Evolutionary conservation across 306 rosid species (phyloP).

Genomic region (Lithocarpus polystachyus): DNA sequence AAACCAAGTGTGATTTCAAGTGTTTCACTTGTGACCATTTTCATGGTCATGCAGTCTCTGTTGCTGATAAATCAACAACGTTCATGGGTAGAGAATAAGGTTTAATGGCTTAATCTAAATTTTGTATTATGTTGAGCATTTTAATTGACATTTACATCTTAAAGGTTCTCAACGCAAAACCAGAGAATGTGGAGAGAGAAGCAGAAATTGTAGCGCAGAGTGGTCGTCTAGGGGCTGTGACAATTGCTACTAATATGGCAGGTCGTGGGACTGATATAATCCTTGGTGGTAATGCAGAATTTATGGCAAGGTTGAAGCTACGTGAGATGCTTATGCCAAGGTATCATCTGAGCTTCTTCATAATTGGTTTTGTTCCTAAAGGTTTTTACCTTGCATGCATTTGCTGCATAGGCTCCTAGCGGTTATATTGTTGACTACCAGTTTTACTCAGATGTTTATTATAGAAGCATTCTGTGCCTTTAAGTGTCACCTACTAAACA

Average conservation of each 20-base stretch:
- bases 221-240: constrained; percentile 96
- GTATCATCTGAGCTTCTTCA: constrained; percentile 34
- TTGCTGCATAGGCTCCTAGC: constrained; percentile 8
- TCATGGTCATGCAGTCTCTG: neutral
- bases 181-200: constrained; percentile 99
- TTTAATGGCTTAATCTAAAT: neutral
- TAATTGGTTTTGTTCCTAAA: constrained; percentile 5
- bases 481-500: neutral
- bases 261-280: constrained; percentile 99
- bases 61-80: constrained; percentile 9
- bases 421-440: neutral
- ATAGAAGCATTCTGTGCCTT: neutral
- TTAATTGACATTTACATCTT: constrained; percentile 23
- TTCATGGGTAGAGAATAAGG: constrained; percentile 13
- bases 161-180: constrained; percentile 96
- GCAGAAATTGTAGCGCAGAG: constrained; percentile 98
- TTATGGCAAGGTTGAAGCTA: constrained; percentile 94
- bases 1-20: neutral
- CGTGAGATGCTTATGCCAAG: constrained; percentile 97
- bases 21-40: neutral
- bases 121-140: neutral
- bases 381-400: neutral
- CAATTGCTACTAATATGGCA: constrained; percentile 99
- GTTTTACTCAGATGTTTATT: neutral
- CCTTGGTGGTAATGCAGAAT: constrained; percentile 98